Base-by-base conservation (phyloP, 495 filamentous ascomycete genomes). In the Oidiodendron maius region DNA sequence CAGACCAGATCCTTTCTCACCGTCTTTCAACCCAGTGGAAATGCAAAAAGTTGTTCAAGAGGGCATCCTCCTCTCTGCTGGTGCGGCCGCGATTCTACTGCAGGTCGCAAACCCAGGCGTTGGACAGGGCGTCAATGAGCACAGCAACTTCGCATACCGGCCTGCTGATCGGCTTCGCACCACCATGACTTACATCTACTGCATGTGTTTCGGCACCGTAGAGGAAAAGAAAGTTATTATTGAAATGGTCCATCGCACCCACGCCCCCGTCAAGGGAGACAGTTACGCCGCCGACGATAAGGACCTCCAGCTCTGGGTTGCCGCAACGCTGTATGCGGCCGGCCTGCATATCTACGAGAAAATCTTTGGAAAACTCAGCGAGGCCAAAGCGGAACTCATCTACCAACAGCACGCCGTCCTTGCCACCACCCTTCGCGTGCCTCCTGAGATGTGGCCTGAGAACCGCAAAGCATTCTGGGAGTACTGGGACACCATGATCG, bases 141-240 rank as follows among this genome's bases (percentile, higher is more conserved):
- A 70, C 48, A 68, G 65, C 62, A 67, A 70, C 49, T 71, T 71
- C 37, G 59, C 61, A 5, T 63, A 64, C 50, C 60, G 67, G 4
- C 66, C 64, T 1, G 23, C 64, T 17, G 68, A 72, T 46, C 60
- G 65, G 9, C 66, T 72, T 4, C 65, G 67, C 3, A 67, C 68
- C 0, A 71, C 64, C 3, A 68, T n/a, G n/a, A n/a, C n/a, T n/a
- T 71, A 61, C 43, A 55, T 72, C 23, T 72, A 71, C 51, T 69
- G 65, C 49, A 69, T 70, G 64, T 51, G 53, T 6, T 71, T 59
- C 41, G 68, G 66, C 3, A 64, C 67, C 3, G 36, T 53, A 0
- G 40, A 59, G 5, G 68, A 71, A 48, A 68, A 64, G 34, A 41
- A 51, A 26, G 41, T 49, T 5, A 57, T 71, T 28, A 57, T 68